Evolutionary conservation across 2,329 filamentous ascomycete species (phyloP).

Genomic region (Sarocladium strictum): DNA sequence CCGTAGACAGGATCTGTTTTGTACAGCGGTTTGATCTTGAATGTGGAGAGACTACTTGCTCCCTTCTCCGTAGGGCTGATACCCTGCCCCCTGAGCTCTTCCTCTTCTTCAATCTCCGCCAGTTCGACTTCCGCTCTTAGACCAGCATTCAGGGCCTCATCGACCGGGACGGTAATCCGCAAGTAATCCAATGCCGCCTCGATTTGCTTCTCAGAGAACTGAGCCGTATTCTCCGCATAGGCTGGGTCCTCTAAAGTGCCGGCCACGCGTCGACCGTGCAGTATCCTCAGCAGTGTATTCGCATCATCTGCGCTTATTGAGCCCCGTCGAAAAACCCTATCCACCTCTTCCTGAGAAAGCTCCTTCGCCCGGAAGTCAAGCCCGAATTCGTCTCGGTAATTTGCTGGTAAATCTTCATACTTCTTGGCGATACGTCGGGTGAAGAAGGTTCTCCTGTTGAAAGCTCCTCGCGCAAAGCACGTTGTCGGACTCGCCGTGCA

Average conservation of each 20-base stretch:
- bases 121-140: constrained; percentile 59
- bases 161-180: constrained; percentile 46
- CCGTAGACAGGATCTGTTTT: constrained; percentile 49
- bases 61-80: background rate
- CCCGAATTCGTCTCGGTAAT: constrained; percentile 50
- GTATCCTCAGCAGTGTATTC: constrained; percentile 49
- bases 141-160: constrained; percentile 56
- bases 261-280: constrained; percentile 59
- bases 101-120: constrained; percentile 38
- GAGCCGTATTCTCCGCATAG: constrained; percentile 40
- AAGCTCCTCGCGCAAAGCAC: constrained; percentile 11
- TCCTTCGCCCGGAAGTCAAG: constrained; percentile 46
- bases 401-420: constrained; percentile 51
- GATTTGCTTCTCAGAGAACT: constrained; percentile 36
- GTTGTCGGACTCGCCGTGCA: constrained; percentile 10
- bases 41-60: background rate
- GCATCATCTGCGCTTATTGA: constrained; percentile 36
- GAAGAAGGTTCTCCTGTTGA: constrained; percentile 27
- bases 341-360: constrained; percentile 41
- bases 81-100: constrained; percentile 10
- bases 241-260: constrained; percentile 57
- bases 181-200: constrained; percentile 48
- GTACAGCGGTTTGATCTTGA: background rate
- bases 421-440: constrained; percentile 33
- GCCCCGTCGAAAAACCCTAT: constrained; percentile 42